Conservation (phyloP, 306 rosid species). For the Castanea mollissima region DNA sequence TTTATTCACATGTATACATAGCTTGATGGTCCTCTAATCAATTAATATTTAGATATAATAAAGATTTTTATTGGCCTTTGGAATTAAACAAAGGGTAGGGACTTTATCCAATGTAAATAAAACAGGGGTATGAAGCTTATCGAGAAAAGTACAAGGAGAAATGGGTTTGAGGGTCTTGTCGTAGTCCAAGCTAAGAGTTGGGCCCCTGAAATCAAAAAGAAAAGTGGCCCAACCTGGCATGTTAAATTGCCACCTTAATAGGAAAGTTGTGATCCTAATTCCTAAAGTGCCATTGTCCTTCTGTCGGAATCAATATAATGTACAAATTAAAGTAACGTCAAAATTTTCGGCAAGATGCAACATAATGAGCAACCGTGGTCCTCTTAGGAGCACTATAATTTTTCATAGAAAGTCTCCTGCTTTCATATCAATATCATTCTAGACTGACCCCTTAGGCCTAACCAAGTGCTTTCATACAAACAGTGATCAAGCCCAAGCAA, state of each 20-base stretch:
- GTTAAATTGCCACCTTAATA: background rate
- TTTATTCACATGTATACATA: no score
- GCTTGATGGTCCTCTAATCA: no score
- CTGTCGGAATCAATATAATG: background rate
- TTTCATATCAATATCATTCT: constrained; percentile 1
- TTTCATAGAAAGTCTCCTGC: background rate
- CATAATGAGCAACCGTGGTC: background rate
- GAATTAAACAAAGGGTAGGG: background rate
- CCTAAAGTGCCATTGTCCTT: background rate
- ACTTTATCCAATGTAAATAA: no score
- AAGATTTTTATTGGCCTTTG: no score
- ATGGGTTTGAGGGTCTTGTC: background rate
- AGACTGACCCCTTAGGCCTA: background rate
- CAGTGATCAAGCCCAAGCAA: background rate
- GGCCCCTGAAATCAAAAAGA: background rate
- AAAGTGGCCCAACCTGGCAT: background rate
- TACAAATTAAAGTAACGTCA: background rate
- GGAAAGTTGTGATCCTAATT: background rate
- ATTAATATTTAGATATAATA: no score
- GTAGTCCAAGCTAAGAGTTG: background rate
- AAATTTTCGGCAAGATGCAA: background rate
- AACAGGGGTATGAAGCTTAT: background rate
- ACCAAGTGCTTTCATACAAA: background rate
- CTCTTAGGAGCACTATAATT: background rate
- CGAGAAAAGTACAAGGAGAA: background rate